Percentiles rank a stretch among this genome's conserved stretches.
These are phyloP conservation scores for Naganishia friedmannii DNA, from an alignment of 768 basidiomycete species.

Conservation along the genomic window DNA sequence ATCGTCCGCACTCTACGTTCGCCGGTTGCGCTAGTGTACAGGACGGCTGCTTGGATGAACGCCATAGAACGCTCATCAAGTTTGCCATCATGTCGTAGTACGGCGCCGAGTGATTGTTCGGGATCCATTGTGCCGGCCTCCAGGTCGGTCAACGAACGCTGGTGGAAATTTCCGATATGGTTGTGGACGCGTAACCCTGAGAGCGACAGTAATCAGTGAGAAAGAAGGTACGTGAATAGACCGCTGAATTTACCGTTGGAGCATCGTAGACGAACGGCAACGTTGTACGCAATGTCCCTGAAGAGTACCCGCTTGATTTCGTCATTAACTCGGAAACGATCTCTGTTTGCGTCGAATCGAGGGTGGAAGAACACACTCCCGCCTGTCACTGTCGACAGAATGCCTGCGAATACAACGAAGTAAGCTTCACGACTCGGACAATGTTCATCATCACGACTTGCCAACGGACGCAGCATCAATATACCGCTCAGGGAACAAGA, in stretches of 20 bases:
- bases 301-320: conserved; percentile 69
- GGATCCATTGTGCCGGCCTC: conserved; percentile 76
- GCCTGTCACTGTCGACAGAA: conserved; percentile 70
- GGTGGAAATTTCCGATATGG: conserved; percentile 52
- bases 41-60: conserved; percentile 76
- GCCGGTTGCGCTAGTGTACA: conserved; percentile 77
- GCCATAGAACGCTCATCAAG: conserved; percentile 71
- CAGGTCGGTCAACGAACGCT: conserved; percentile 62
- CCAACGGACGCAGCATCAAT: conserved; percentile 87
- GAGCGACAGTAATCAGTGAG: background rate
- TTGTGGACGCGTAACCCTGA: conserved; percentile 40
- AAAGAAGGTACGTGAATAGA: background rate
- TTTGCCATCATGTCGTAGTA: conserved; percentile 68
- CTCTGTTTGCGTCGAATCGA: conserved; percentile 70
- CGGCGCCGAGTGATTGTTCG: conserved; percentile 71
- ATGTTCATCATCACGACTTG: too few species aligned
- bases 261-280: conserved; percentile 73
- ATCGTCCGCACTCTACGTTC: conserved; percentile 76
- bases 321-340: conserved; percentile 65
- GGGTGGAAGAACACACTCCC: conserved; percentile 92
- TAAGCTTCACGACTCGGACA: background rate
- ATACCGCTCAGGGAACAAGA: conserved; percentile 73
- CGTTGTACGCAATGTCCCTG: conserved; percentile 74
- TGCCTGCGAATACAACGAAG: conserved; percentile 54
- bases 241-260: conserved; percentile 67